These are phyloP conservation scores for Phyllosticta citriasiana DNA, from an alignment of 2,329 filamentous ascomycete genomes.

Conservation along the genomic window DNA sequence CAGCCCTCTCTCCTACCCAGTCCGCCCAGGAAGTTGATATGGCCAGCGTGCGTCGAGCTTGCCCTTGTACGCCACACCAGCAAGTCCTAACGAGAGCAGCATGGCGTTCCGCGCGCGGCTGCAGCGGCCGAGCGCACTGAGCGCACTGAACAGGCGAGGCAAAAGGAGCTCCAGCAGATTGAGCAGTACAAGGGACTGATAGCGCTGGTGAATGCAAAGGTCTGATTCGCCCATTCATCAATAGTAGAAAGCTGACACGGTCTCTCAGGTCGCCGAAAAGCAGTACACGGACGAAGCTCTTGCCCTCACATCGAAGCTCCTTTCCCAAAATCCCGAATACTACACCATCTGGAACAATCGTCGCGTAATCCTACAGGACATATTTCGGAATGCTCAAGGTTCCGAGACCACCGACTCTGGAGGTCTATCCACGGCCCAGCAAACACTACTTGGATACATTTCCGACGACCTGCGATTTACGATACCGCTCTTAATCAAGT, in stretches of 20 bases:
- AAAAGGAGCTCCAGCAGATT: constrained; percentile 67
- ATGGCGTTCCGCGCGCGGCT: constrained; percentile 63
- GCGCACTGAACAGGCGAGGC: constrained; percentile 58
- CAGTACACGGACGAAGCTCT: constrained; percentile 50
- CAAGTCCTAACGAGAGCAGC: constrained; percentile 41
- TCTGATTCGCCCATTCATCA: constrained; percentile 22
- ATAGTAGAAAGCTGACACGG: neutral
- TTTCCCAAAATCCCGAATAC: constrained; percentile 74
- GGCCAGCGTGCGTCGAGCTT: constrained; percentile 30
- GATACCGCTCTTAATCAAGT: constrained; percentile 71
- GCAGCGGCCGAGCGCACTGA: constrained; percentile 37
- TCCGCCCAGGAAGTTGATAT: constrained; percentile 16
- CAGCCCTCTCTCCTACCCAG: neutral
- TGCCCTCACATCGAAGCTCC: constrained; percentile 59
- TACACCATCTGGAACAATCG: constrained; percentile 89
- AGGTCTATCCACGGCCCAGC: constrained; percentile 1
- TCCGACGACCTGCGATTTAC: constrained; percentile 70
- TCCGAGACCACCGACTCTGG: constrained; percentile 31
- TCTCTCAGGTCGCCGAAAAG: constrained; percentile 31
- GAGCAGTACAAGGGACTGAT: constrained; percentile 64
- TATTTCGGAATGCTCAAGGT: constrained; percentile 31
- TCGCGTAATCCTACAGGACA: constrained; percentile 57
- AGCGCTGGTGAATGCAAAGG: constrained; percentile 55
- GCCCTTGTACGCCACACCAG: neutral
- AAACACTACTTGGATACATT: constrained; percentile 43